phyloP scores from a whole-genome alignment of 768 basidiomycete species.

The Podaxis sp. region DNA sequence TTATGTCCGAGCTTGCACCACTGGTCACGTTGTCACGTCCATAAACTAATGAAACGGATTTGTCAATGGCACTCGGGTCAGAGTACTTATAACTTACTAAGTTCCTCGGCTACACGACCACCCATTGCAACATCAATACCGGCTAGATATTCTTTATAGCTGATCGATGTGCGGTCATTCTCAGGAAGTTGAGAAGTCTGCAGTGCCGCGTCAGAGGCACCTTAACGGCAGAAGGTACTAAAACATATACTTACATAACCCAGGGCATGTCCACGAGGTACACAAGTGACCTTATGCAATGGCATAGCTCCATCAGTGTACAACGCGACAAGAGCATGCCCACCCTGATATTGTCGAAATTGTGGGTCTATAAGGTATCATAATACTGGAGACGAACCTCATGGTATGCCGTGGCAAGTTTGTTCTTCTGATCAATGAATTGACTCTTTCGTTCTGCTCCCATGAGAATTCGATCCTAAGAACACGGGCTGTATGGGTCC shows the following conservation, averaged over 20 bases:
- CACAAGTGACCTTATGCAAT: slow-evolving; percentile 95
- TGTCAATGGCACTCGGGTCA: slow-evolving; percentile 12
- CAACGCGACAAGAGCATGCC: slow-evolving; percentile 91
- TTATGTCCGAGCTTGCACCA: slow-evolving; percentile 89
- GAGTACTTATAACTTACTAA: slow-evolving; percentile 50
- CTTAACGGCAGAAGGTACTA: slow-evolving; percentile 7
- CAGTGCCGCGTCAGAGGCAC: slow-evolving; percentile 17
- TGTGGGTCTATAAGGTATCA: slow-evolving; percentile 7
- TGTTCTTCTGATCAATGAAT: slow-evolving; percentile 84
- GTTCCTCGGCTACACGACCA: slow-evolving; percentile 92
- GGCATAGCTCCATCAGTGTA: slow-evolving; percentile 97
- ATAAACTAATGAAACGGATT: slow-evolving; percentile 57
- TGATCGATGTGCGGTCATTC: slow-evolving; percentile 72
- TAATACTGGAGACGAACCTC: slow-evolving; percentile 54
- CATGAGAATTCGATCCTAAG: slow-evolving; percentile 91
- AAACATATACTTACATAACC: slow-evolving; percentile 63
- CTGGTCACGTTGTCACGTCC: slow-evolving; percentile 87
- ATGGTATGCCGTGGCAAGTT: slow-evolving; percentile 93
- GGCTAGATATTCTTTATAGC: slow-evolving; percentile 72
- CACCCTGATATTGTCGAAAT: slow-evolving; percentile 52
- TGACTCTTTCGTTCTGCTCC: slow-evolving; percentile 92
- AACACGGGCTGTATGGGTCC: not conserved
- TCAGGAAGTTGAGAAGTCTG: slow-evolving; percentile 80
- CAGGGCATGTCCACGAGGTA: slow-evolving; percentile 93
- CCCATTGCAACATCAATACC: slow-evolving; percentile 92